These are phyloP conservation scores for Sugiyamaella sp. DNA, from an alignment of 1,139 yeast genomes.

Conservation along the genomic window DNA sequence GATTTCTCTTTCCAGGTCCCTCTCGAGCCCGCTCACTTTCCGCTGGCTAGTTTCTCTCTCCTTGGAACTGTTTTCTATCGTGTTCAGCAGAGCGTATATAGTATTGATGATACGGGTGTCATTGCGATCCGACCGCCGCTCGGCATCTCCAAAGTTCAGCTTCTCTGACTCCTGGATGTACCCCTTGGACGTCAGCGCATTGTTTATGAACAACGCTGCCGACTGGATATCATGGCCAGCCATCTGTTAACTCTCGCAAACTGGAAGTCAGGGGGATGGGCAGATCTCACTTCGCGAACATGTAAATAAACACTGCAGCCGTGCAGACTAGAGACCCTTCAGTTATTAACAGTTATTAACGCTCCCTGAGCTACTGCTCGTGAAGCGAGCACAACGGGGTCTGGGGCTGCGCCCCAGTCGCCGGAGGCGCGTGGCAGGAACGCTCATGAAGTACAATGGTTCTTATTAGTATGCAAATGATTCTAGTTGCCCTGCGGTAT, in stretches of 20 bases:
- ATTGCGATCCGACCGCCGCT: constrained; percentile 19
- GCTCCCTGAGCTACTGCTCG: background rate
- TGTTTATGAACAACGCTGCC: constrained; percentile 37
- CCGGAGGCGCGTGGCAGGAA: background rate
- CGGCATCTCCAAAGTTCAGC: constrained; percentile 27
- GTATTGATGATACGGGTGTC: constrained; percentile 37
- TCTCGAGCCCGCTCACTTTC: constrained; percentile 24
- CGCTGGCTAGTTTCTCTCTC: constrained; percentile 23
- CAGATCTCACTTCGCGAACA: background rate
- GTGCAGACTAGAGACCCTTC: background rate
- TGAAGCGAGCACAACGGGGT: too few species aligned
- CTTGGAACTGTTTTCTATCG: constrained; percentile 32
- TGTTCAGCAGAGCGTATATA: constrained; percentile 35
- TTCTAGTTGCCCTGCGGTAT: constrained; percentile 1
- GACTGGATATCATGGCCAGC: constrained; percentile 30
- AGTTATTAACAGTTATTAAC: too few species aligned
- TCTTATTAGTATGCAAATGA: constrained; percentile 4
- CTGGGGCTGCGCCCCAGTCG: background rate
- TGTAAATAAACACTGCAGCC: background rate
- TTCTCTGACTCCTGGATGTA: constrained; percentile 34
- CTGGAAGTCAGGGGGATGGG: too few species aligned
- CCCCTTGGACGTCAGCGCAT: constrained; percentile 36
- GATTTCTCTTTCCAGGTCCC: constrained; percentile 27
- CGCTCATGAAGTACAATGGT: background rate
- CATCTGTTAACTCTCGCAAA: constrained; percentile 6